phyloP scores from a whole-genome alignment of 306 rosid species.

The Dalbergia cultrata region DNA sequence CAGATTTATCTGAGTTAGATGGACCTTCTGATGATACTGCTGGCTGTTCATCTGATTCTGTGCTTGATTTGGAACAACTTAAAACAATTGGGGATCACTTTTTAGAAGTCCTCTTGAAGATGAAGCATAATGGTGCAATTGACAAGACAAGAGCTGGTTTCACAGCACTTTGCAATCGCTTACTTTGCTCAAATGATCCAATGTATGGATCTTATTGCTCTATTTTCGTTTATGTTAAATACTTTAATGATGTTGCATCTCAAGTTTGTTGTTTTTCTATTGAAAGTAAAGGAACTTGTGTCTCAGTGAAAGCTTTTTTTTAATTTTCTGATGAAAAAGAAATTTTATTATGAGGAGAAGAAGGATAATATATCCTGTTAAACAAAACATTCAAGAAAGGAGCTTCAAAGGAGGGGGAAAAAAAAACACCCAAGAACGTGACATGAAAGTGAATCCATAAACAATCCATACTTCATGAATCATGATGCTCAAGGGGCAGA shows the following conservation, averaged over 20 bases:
- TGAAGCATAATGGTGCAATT: constrained; percentile 99
- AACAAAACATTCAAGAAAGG: neutral
- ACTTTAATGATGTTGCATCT: constrained; percentile 6
- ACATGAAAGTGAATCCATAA: neutral
- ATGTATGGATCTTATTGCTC: constrained; percentile 54
- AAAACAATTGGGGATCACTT: constrained; percentile 92
- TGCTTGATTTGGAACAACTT: constrained; percentile 86
- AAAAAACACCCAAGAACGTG: neutral
- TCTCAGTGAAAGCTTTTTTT: neutral
- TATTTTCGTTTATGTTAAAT: constrained; percentile 27
- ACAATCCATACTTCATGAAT: neutral
- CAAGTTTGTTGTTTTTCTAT: neutral
- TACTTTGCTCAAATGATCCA: constrained; percentile 91
- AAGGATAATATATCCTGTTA: constrained; percentile 4
- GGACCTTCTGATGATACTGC: constrained; percentile 51
- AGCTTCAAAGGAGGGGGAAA: neutral
- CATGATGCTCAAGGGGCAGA: neutral
- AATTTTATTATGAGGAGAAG: neutral
- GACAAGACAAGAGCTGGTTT: constrained; percentile 99
- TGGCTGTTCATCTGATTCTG: constrained; percentile 57
- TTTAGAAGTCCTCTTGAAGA: constrained; percentile 95
- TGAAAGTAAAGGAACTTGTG: constrained; percentile 2
- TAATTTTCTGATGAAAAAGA: neutral
- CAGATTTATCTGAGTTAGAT: constrained; percentile 57
- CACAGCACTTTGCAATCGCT: constrained; percentile 95